These are phyloP conservation scores for Peniophora sp. DNA, from an alignment of 1,284 basidiomycete species.

Conservation along the genomic window DNA sequence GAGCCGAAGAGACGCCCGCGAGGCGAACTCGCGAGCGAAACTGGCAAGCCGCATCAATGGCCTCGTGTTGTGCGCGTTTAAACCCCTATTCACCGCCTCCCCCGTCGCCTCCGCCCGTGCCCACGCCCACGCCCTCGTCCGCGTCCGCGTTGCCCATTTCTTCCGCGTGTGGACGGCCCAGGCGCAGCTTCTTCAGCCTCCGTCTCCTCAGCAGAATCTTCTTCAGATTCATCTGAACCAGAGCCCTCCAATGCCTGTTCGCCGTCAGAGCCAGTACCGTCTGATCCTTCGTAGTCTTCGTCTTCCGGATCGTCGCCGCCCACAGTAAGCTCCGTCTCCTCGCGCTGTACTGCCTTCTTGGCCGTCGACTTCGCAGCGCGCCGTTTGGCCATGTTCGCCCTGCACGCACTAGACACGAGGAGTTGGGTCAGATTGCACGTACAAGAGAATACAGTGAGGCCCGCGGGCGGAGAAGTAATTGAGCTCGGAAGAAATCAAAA, in stretches of 20 bases:
- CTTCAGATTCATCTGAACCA: neutral
- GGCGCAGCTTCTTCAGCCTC: neutral
- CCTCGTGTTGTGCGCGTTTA: neutral
- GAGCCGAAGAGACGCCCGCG: neutral
- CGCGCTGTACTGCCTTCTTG: neutral
- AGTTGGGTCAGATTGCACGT: neutral
- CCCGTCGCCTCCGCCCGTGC: neutral
- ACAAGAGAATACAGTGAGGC: neutral
- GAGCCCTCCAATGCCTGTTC: neutral
- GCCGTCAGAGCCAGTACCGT: neutral
- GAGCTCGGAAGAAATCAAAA: neutral
- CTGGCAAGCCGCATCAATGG: neutral
- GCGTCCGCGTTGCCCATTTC: neutral
- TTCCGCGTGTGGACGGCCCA: no score
- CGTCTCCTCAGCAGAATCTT: neutral
- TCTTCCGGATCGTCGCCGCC: constrained; percentile 3
- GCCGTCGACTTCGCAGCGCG: neutral
- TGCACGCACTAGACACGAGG: constrained; percentile 7
- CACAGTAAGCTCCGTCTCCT: neutral
- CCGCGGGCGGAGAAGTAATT: neutral
- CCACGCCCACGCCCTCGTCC: neutral
- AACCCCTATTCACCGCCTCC: neutral
- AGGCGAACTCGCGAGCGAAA: neutral
- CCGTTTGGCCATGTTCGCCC: constrained; percentile 3
- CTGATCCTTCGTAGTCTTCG: constrained; percentile 1